Evolutionary conservation across 768 basidiomycete species (phyloP), one percentile per base, ranked within the genome.

Genomic region (Cubamyces lactineus): DNA sequence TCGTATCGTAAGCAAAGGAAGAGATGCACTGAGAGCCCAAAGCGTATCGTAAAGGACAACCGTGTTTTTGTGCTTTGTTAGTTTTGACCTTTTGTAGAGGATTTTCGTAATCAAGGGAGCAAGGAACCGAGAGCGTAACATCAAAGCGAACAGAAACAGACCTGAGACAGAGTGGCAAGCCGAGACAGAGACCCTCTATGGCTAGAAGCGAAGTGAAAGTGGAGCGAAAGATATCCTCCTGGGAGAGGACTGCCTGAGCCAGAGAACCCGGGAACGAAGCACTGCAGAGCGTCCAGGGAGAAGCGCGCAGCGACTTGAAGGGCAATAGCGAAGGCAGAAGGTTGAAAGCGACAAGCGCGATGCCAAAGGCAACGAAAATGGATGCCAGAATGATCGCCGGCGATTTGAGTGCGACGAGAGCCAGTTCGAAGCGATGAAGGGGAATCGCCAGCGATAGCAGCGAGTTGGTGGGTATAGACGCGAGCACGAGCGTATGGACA

Each of bases 51-150:
- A 28, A 34, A 28, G 30, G 30, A 38, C n/a, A 19, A 15, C 50
- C 50, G n/a, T 51, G 50, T 38, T 53, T 53, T 53, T 53, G n/a
- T 40, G 52, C n/a, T 21, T 41, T 53, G 4, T 11, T 41, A n/a
- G 8, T 41, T 53, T 34, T 53, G 39, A 53, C 52, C 52, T 53
- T 39, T 53, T 53, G 12, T 53, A 38, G n/a, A 39, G 39, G 21
- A 23, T 53, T 53, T 21, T 49, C 45, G 15, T 47, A 21, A 21
- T 4, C 26, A 5, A 17, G 8, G 5, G 48, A 49, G 28, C 26
- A 48, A 23, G 24, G 16, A 17, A 21, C 45, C 19, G 34, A 1
- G 34, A 8, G 5, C 34, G 34, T 34, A 34, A 6, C 34, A 11
- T 34, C 5, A 34, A 9, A 34, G 6, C 34, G 34, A 34, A 34